Percentiles rank a stretch among this genome's conserved stretches.
These are phyloP conservation scores for Puccinia horiana DNA, from an alignment of 1,284 basidiomycete species.

Conservation along the genomic window DNA sequence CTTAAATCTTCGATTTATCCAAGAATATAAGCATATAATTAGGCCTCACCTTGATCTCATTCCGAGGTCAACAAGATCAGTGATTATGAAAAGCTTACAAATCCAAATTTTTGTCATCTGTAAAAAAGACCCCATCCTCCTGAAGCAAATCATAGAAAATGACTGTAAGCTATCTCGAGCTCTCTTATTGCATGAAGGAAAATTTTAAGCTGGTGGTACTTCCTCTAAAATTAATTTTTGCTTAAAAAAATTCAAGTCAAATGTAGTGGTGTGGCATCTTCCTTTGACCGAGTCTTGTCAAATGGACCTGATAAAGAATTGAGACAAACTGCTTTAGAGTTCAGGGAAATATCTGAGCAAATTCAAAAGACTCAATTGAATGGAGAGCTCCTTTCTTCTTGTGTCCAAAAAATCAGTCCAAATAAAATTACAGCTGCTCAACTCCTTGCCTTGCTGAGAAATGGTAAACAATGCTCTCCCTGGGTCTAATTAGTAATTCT, in stretches of 20 bases:
- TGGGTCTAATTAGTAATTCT: background rate
- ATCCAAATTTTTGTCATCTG: background rate
- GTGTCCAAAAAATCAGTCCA: background rate
- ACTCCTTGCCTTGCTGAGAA: background rate
- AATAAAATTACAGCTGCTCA: background rate
- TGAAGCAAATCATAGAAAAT: background rate
- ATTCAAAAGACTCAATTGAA: background rate
- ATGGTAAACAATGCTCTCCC: background rate
- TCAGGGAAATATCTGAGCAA: background rate
- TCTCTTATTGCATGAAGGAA: background rate
- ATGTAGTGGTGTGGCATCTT: background rate
- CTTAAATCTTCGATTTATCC: background rate
- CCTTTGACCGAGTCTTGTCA: background rate
- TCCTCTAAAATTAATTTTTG: background rate
- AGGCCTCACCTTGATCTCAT: background rate
- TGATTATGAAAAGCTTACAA: background rate
- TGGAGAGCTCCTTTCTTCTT: background rate
- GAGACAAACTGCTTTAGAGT: background rate
- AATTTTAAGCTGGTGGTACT: background rate
- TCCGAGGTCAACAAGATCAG: background rate
- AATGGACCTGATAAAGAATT: conserved; percentile 3
- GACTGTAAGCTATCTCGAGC: background rate
- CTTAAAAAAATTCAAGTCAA: background rate
- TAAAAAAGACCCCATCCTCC: background rate
- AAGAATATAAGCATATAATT: background rate